Base-by-base conservation (phyloP, 1,284 basidiomycete genomes). In the Cutaneotrichosporon cavernicola region DNA sequence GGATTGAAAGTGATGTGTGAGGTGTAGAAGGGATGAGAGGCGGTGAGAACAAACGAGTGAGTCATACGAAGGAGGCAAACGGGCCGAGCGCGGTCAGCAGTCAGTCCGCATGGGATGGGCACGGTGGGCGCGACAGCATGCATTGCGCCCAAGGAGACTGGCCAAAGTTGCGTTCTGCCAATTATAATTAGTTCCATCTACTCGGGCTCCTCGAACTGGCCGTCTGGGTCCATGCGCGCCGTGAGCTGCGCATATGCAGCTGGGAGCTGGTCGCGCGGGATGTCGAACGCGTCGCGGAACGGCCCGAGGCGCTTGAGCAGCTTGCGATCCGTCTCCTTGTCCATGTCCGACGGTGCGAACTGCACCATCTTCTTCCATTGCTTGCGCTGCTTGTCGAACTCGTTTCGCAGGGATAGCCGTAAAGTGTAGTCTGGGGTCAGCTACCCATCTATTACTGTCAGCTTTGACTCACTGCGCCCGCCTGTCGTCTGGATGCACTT, bases 401-500 rank as follows among this genome's bases (percentile, higher is more conserved):
- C 67, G 56, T 70, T 76, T 67, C 68, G 79, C 26, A 70, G 66
- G 16, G 70, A 67, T 5, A 80, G 67, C 60, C 76, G 76, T 75
- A 79, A 81, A n/a, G 71, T 76, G 16, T 79, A 67, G 59, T 72
- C 79, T 80, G 62, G 5, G 21, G 56, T 57, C 40, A 62, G 57
- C 40, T 59, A 52, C 50, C 26, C 9, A 18, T 2, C 10, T 2
- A 14, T 9, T 26, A n/a, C 13, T 8, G 14, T 14, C 6, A 2
- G 5, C n/a, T 21, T 56, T 13, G 2, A 73, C 79, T 72, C 63
- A 80, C 80, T 78, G 49, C 70, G 61, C 8, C 69, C 72, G 30
- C 70, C 72, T 8, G 70, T 58, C 0, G 72, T 73, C 67, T 78
- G 73, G 26, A 78, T 67, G 69, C 79, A 80, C 59, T 73, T 77